phyloP scores from a whole-genome alignment of 495 filamentous ascomycete species.

The Aspergillus homomorphus region DNA sequence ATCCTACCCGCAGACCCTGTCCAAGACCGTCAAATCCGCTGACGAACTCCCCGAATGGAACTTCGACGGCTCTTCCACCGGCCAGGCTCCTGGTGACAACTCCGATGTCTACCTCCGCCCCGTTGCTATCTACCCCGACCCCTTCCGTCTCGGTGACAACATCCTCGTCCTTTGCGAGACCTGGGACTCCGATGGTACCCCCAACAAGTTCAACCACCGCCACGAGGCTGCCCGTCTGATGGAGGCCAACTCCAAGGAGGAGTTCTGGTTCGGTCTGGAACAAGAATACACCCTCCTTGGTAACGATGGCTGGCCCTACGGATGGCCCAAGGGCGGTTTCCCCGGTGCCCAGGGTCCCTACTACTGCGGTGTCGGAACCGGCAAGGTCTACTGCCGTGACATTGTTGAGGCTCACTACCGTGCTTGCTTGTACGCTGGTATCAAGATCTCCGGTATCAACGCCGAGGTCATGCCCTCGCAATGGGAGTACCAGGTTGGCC shows the following conservation, averaged over 20 bases:
- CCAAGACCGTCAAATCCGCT: slow-evolving; percentile 56
- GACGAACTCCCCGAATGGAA: slow-evolving; percentile 98
- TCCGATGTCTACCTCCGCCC: slow-evolving; percentile 98
- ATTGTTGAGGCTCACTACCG: slow-evolving; percentile 99
- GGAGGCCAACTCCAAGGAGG: slow-evolving; percentile 76
- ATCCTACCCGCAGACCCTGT: slow-evolving; percentile 65
- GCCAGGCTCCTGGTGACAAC: slow-evolving; percentile 92
- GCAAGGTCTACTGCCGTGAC: slow-evolving; percentile 97
- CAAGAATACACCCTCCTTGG: slow-evolving; percentile 97
- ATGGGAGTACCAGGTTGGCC: slow-evolving; percentile 99
- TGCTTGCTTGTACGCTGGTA: slow-evolving; percentile 85
- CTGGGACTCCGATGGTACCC: slow-evolving; percentile 93
- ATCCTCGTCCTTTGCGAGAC: slow-evolving; percentile 92
- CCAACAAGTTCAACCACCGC: slow-evolving; percentile 98
- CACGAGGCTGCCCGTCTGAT: slow-evolving; percentile 85
- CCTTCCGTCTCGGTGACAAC: slow-evolving; percentile 83
- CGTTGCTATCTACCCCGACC: slow-evolving; percentile 85
- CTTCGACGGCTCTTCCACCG: slow-evolving; percentile 96
- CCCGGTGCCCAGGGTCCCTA: slow-evolving; percentile 96
- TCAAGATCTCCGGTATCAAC: slow-evolving; percentile 98
- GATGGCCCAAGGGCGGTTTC: slow-evolving; percentile 95
- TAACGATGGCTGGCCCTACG: slow-evolving; percentile 77
- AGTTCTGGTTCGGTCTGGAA: slow-evolving; percentile 98
- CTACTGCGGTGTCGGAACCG: slow-evolving; percentile 98
- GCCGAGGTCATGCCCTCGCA: slow-evolving; percentile 98